These are phyloP conservation scores for Chalaropsis ovoidea DNA, from an alignment of 2,329 filamentous ascomycete species.

Conservation along the genomic window DNA sequence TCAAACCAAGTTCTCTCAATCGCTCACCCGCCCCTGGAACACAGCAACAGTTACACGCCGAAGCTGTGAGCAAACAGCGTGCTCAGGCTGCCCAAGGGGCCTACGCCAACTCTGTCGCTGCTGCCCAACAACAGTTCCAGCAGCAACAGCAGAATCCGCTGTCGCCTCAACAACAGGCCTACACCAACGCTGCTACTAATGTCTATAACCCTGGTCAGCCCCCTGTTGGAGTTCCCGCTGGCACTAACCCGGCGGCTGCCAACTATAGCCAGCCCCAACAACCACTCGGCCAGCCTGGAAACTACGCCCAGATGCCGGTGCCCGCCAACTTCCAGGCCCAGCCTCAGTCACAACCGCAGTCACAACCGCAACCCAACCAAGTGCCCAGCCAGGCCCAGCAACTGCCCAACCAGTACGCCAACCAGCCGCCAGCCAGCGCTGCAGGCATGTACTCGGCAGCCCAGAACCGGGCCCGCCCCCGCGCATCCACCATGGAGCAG, in stretches of 20 bases:
- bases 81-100: slow-evolving; percentile 56
- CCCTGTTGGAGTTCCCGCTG: slow-evolving; percentile 19
- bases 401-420: slow-evolving; percentile 53
- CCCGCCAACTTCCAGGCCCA: slow-evolving; percentile 29
- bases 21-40: slow-evolving; percentile 86
- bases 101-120: slow-evolving; percentile 57
- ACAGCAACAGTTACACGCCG: slow-evolving; percentile 90
- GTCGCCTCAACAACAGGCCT: slow-evolving; percentile 21
- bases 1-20: slow-evolving; percentile 76
- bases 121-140: slow-evolving; percentile 26
- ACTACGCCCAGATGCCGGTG: slow-evolving; percentile 12
- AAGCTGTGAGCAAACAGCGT: slow-evolving; percentile 85
- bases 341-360: slow-evolving; percentile 46
- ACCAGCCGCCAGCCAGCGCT: slow-evolving; percentile 35
- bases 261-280: slow-evolving; percentile 31
- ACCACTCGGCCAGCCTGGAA: slow-evolving; percentile 9
- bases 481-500: slow-evolving; percentile 93
- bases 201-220: slow-evolving; percentile 28
- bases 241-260: slow-evolving; percentile 15
- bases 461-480: slow-evolving; percentile 61
- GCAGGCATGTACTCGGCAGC: slow-evolving; percentile 33
- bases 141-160: slow-evolving; percentile 29
- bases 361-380: slow-evolving; percentile 14
- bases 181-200: slow-evolving; percentile 41
- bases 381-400: slow-evolving; percentile 45